Conservation (phyloP, 2,329 filamentous ascomycete genomes). For the Sclerotinia nivalis region DNA sequence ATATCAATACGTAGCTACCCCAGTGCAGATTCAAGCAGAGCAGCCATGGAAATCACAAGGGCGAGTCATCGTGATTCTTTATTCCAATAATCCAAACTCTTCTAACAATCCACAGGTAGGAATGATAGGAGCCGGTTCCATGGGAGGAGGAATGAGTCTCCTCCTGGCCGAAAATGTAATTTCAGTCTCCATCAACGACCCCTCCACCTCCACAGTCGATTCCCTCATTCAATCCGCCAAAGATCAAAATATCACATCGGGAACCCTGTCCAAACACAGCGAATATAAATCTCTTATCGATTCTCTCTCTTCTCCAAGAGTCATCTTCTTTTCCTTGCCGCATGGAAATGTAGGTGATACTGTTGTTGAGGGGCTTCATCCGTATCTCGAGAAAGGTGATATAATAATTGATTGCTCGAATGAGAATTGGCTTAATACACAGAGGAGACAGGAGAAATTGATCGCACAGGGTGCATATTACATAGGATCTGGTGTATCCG, state of each 20-base stretch:
- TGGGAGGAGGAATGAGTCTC: slow-evolving; percentile 58
- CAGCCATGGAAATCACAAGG: not conserved
- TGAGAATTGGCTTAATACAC: slow-evolving; percentile 65
- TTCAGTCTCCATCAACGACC: slow-evolving; percentile 56
- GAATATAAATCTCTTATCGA: slow-evolving; percentile 48
- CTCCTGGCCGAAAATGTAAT: slow-evolving; percentile 58
- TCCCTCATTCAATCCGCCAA: slow-evolving; percentile 44
- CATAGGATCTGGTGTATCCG: slow-evolving; percentile 67
- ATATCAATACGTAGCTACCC: not conserved
- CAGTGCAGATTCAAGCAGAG: not conserved
- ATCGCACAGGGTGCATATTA: slow-evolving; percentile 60
- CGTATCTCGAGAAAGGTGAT: slow-evolving; percentile 59
- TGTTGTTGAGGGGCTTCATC: slow-evolving; percentile 43
- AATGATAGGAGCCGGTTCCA: slow-evolving; percentile 59
- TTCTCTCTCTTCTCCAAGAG: slow-evolving; percentile 49
- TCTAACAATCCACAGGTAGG: slow-evolving; percentile 45
- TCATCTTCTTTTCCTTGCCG: slow-evolving; percentile 55
- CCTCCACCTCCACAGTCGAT: slow-evolving; percentile 48
- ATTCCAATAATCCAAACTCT: not conserved
- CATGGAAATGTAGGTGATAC: slow-evolving; percentile 47
- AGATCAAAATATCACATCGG: slow-evolving; percentile 32
- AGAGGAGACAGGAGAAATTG: slow-evolving; percentile 60
- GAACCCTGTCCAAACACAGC: slow-evolving; percentile 39
- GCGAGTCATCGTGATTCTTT: not conserved
- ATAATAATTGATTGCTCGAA: slow-evolving; percentile 70